Conservation (phyloP, 352 stramenopile species). For the Globisporangium cederbergense region DNA sequence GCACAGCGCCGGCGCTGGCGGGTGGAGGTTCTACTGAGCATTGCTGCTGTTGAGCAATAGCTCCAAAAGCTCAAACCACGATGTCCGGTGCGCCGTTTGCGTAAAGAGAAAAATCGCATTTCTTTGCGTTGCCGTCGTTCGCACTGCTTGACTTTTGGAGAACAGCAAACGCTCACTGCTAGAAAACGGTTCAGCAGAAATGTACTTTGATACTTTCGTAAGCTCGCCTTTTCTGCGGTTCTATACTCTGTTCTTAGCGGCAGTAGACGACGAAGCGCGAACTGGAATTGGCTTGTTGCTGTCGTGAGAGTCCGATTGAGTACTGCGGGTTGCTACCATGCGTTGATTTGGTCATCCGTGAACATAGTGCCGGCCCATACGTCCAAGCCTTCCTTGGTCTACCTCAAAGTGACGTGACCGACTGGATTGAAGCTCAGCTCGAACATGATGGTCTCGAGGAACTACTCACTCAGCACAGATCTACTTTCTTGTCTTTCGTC, state of each 20-base stretch:
- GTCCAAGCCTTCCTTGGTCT: slow-evolving; percentile 1
- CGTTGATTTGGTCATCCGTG: neutral
- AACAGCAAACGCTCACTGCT: too few relatives aligned
- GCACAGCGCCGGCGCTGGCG: neutral
- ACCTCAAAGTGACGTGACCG: neutral
- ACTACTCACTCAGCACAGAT: neutral
- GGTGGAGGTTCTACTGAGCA: neutral
- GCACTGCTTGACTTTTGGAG: too few relatives aligned
- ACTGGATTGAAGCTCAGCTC: neutral
- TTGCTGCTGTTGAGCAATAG: too few relatives aligned
- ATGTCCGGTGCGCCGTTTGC: too few relatives aligned
- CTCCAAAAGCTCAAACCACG: too few relatives aligned
- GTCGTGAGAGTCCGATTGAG: too few relatives aligned
- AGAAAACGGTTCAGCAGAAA: neutral
- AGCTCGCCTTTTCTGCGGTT: neutral
- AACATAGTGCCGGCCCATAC: neutral
- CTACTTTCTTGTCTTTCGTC: neutral
- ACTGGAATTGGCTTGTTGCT: neutral
- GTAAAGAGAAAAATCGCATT: too few relatives aligned
- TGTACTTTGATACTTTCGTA: neutral
- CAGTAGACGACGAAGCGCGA: neutral
- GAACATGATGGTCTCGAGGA: neutral
- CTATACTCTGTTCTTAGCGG: too few relatives aligned
- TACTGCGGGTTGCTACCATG: neutral
- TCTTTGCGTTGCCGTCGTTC: too few relatives aligned